Percentiles rank a stretch among this genome's conserved stretches.
Evolutionary conservation across 306 rosid species (phyloP).

Genomic region (Sesbania bispinosa): DNA sequence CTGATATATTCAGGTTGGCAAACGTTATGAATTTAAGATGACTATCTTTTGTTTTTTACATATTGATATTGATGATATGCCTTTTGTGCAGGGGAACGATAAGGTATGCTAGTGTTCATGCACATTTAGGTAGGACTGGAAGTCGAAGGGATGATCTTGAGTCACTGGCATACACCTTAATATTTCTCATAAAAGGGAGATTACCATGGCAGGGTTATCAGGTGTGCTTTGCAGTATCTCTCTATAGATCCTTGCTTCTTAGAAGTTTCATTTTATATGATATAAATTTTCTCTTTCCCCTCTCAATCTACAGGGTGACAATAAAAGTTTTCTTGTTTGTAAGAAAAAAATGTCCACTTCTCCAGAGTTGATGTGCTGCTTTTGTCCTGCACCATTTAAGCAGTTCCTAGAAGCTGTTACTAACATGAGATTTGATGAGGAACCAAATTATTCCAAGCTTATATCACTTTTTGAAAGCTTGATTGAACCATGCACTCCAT

Average conservation of each 20-base stretch:
- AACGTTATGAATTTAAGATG: neutral
- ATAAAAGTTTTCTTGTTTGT: slow-evolving; percentile 92
- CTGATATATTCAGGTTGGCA: slow-evolving; percentile 85
- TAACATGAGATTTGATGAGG: slow-evolving; percentile 88
- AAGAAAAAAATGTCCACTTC: slow-evolving; percentile 93
- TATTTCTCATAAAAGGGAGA: slow-evolving; percentile 90
- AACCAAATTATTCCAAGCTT: slow-evolving; percentile 85
- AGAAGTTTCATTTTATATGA: slow-evolving; percentile 16
- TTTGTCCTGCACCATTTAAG: slow-evolving; percentile 83
- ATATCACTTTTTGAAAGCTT: slow-evolving; percentile 79
- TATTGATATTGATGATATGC: slow-evolving; percentile 7
- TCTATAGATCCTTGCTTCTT: neutral
- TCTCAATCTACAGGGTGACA: slow-evolving; percentile 71
- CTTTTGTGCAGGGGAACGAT: slow-evolving; percentile 75
- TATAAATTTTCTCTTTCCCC: neutral
- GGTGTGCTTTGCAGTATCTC: slow-evolving; percentile 39
- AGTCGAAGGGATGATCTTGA: slow-evolving; percentile 95
- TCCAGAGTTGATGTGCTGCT: slow-evolving; percentile 90
- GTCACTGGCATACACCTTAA: slow-evolving; percentile 84
- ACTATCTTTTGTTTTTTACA: neutral
- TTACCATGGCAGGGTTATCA: slow-evolving; percentile 99
- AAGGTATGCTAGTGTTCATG: slow-evolving; percentile 96
- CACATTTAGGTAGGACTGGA: slow-evolving; percentile 94
- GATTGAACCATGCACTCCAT: slow-evolving; percentile 65
- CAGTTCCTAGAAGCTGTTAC: slow-evolving; percentile 88